Conservation (phyloP, 2,329 filamentous ascomycete genomes). For the Colletotrichum sp. region DNA sequence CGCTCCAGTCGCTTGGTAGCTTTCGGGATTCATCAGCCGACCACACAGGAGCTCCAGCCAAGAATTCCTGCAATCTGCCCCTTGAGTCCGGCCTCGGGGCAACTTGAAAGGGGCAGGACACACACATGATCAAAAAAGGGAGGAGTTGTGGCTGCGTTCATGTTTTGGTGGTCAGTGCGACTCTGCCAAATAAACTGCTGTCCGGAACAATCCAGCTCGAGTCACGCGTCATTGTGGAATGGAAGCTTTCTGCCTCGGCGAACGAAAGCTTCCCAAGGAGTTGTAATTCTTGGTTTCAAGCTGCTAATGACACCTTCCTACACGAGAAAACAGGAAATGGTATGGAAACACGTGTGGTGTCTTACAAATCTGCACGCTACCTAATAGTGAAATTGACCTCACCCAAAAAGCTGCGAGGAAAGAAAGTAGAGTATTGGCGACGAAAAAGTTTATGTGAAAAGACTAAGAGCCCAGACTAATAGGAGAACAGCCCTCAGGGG, state of each 20-base stretch:
- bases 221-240: neutral
- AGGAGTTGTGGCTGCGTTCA: neutral
- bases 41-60: no score
- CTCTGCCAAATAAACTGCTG: neutral
- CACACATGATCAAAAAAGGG: neutral
- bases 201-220: neutral
- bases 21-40: neutral
- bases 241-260: neutral
- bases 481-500: neutral
- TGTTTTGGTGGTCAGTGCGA: neutral
- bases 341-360: rapidly evolving
- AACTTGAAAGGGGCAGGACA: neutral
- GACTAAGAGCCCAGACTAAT: neutral
- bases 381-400: rapidly evolving
- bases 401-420: neutral
- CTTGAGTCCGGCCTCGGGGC: neutral
- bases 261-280: neutral
- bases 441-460: neutral
- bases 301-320: neutral
- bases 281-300: neutral
- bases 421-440: neutral
- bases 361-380: neutral
- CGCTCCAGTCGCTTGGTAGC: neutral
- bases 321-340: neutral
- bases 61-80: neutral